phyloP scores from a whole-genome alignment of 2,329 filamentous ascomycete species.

The Periconia sp. region DNA sequence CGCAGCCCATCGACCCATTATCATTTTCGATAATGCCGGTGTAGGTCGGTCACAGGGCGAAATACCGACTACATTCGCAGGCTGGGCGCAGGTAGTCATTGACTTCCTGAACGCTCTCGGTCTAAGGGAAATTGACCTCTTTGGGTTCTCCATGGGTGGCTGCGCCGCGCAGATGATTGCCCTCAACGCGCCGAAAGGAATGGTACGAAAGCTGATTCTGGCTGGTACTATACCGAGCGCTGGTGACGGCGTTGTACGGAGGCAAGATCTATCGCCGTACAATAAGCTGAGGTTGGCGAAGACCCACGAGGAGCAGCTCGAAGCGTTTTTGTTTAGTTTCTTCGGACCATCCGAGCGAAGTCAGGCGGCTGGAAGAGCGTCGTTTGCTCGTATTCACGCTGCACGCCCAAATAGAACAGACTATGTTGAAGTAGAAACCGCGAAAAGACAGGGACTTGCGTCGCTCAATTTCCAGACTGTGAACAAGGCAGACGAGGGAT shows the following conservation, averaged over 20 bases:
- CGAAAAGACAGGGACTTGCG: slow-evolving; percentile 9
- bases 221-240: slow-evolving; percentile 53
- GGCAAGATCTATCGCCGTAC: background rate
- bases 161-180: slow-evolving; percentile 55
- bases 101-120: slow-evolving; percentile 34
- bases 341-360: slow-evolving; percentile 17
- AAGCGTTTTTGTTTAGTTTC: slow-evolving; percentile 9
- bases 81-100: slow-evolving; percentile 38
- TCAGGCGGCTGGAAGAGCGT: slow-evolving; percentile 5
- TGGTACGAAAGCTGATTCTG: slow-evolving; percentile 51
- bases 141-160: slow-evolving; percentile 61
- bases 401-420: slow-evolving; percentile 1
- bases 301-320: slow-evolving; percentile 4
- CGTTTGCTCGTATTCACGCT: slow-evolving; percentile 6
- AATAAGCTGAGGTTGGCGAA: background rate
- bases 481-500: slow-evolving; percentile 5
- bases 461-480: slow-evolving; percentile 10
- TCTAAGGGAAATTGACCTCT: slow-evolving; percentile 50
- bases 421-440: slow-evolving; percentile 10
- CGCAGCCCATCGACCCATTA: slow-evolving; percentile 49
- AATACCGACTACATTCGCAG: slow-evolving; percentile 49
- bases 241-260: slow-evolving; percentile 38
- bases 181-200: slow-evolving; percentile 38
- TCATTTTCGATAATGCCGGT: slow-evolving; percentile 58
- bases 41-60: slow-evolving; percentile 54